Evolutionary conservation across 176 grass and related monocot species (phyloP), one percentile per base, ranked within the genome.

Genomic region (Oryza meyeriana): DNA sequence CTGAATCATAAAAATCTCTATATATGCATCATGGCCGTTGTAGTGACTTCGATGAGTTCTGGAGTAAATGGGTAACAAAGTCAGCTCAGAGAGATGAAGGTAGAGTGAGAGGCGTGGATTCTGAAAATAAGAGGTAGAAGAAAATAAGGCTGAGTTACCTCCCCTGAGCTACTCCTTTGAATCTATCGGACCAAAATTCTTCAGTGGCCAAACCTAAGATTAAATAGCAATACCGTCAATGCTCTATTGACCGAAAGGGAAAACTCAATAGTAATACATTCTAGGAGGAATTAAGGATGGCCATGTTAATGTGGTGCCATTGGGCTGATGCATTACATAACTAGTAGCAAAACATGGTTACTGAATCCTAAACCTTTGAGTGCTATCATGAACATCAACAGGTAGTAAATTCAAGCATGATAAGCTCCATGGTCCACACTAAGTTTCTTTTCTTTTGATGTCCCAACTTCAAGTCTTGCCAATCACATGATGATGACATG

Each of bases 151-250:
- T 64, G 32, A 52, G 8, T 80, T 64, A 87, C 87, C 85, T 76
- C 12, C 28, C 26, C 69, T 67, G 66, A 36, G 29, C 55, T 85
- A 90, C 47, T 72, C 39, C 4, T 87, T 81, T 76, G 74, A 62
- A 70, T 78, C 85, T 71, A 93, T 79, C 33, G 24, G 58, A 79
- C 91, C 91, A 79, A 90, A 69, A n/a, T 13, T 36, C 66, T 85
- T 58, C 12, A 40, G 52, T 61, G 91, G 91, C 87, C 85, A 93
- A 50, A 93, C 76, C 87, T 93, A 83, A 76, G 20, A 66, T 77
- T 35, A 31, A 76, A 92, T 40, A 75, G 28, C 24, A 12, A 67
- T 10, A 66, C 1, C 48, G 47, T 75, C 73, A 83, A 26, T 74
- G 55, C 22, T 89, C 79, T 25, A 59, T 48, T 89, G 26, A 63